These are phyloP conservation scores for Solanum sejunctum DNA, from an alignment of 257 asterid genomes.

Conservation along the genomic window DNA sequence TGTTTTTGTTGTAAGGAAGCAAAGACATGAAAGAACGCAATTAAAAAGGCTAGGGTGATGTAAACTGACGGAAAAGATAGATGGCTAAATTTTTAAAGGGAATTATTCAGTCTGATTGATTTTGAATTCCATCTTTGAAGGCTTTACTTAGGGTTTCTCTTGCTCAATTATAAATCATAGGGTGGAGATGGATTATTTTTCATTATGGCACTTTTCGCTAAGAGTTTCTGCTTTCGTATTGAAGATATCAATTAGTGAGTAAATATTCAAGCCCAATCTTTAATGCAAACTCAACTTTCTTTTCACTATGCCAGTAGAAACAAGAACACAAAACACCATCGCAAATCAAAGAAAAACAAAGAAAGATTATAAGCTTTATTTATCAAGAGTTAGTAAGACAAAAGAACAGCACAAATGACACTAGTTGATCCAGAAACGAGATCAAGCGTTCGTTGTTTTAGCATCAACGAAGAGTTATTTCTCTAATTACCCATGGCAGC, in stretches of 20 bases:
- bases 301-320: neutral
- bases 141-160: neutral
- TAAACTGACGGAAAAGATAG: neutral
- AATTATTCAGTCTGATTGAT: neutral
- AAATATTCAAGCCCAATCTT: neutral
- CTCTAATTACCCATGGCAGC: neutral
- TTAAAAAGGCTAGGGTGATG: neutral
- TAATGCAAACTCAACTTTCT: neutral
- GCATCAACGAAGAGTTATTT: neutral
- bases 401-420: neutral
- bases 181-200: neutral
- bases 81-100: neutral
- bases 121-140: neutral
- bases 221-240: neutral
- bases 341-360: neutral
- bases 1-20: neutral
- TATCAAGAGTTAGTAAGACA: neutral
- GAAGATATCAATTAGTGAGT: neutral
- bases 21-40: neutral
- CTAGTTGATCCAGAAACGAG: neutral
- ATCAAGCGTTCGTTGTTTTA: neutral
- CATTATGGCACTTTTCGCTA: neutral
- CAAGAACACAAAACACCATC: neutral
- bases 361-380: neutral
- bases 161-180: neutral